phyloP scores from a whole-genome alignment of 257 asterid genomes.

The Osmanthus fragrans region DNA sequence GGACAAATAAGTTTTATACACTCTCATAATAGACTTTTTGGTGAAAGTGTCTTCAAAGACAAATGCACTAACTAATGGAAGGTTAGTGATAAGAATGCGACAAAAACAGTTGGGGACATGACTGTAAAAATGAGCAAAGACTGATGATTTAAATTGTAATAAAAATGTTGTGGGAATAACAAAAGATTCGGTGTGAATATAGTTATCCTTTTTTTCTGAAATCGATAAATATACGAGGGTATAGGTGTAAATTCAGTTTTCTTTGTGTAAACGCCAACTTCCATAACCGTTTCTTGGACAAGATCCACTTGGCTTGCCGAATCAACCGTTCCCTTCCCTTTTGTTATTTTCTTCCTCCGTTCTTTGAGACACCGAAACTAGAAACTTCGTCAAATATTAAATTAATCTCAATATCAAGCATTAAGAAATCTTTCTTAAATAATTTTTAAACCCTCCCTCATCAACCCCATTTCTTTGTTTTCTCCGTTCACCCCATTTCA shows the following conservation, averaged over 20 bases:
- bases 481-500: constrained; percentile 7
- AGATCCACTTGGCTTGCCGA: constrained; percentile 37
- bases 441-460: constrained; percentile 23
- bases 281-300: constrained; percentile 45
- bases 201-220: too few relatives aligned
- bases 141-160: too few relatives aligned
- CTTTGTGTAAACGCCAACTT: constrained; percentile 36
- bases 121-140: too few relatives aligned
- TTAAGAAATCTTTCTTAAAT: background rate
- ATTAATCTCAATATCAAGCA: background rate
- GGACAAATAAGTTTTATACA: too few relatives aligned
- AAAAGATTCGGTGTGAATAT: too few relatives aligned
- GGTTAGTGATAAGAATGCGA: too few relatives aligned
- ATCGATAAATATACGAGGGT: background rate
- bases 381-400: background rate
- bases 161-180: too few relatives aligned
- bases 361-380: background rate
- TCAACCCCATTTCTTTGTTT: constrained; percentile 20
- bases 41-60: too few relatives aligned
- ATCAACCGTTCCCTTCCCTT: constrained; percentile 22
- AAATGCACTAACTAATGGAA: too few relatives aligned
- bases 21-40: too few relatives aligned
- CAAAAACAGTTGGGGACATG: too few relatives aligned
- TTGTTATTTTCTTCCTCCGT: background rate
- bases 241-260: background rate